phyloP scores from a whole-genome alignment of 805 yeast genomes.

The Isabelozyma heimii region DNA sequence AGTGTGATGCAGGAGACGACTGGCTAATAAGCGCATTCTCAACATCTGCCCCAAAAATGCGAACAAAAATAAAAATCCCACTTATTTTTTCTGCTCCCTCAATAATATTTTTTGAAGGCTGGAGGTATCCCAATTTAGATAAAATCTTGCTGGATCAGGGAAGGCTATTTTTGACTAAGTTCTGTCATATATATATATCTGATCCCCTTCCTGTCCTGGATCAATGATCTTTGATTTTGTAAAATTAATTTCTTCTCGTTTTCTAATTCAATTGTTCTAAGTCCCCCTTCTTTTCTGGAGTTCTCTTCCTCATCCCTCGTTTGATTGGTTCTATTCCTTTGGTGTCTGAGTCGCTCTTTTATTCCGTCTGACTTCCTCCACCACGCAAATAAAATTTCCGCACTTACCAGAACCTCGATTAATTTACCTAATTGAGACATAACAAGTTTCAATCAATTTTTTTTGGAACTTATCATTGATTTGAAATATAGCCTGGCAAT shows the following conservation, averaged over 20 bases:
- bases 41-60: neutral
- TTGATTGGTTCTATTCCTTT: neutral
- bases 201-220: neutral
- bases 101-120: slow-evolving; percentile 2
- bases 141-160: slow-evolving; percentile 10
- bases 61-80: neutral
- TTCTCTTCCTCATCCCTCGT: neutral
- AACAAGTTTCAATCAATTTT: neutral
- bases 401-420: neutral
- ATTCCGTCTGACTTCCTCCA: too few species aligned
- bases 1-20: too few species aligned
- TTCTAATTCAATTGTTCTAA: neutral
- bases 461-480: neutral
- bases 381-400: neutral
- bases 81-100: neutral
- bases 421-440: neutral
- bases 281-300: neutral
- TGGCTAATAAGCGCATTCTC: too few species aligned
- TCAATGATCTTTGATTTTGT: neutral
- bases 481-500: neutral
- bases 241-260: neutral
- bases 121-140: slow-evolving; percentile 7
- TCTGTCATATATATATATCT: neutral
- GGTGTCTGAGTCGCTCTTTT: too few species aligned
- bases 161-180: neutral